phyloP scores from a whole-genome alignment of 1,284 basidiomycete genomes.

The Inonotus obliquus region DNA sequence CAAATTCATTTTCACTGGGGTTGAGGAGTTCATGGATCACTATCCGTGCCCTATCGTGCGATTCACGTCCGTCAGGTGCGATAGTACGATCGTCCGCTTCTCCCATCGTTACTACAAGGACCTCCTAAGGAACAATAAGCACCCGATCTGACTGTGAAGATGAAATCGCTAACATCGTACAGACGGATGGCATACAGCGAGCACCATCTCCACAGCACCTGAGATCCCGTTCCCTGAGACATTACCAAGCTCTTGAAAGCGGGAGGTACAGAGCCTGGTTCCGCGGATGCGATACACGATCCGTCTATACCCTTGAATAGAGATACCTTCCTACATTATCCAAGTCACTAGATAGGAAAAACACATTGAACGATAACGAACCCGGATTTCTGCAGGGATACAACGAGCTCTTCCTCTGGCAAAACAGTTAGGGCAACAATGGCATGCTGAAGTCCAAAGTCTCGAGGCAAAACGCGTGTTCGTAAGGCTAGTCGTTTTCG shows the following conservation, averaged over 20 bases:
- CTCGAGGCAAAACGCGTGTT: conserved; percentile 50
- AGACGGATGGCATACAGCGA: conserved; percentile 35
- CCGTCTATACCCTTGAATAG: conserved; percentile 25
- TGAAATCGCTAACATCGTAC: conserved; percentile 38
- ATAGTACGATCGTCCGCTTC: conserved; percentile 2
- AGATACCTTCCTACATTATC: conserved; percentile 14
- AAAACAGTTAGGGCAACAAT: conserved; percentile 43
- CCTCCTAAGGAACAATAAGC: neutral
- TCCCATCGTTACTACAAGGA: conserved; percentile 12
- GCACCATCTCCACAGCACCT: conserved; percentile 46
- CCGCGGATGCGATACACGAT: conserved; percentile 20
- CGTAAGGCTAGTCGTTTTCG: conserved; percentile 34
- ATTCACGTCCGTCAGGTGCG: conserved; percentile 10
- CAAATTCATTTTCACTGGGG: conserved; percentile 1
- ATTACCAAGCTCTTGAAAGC: neutral
- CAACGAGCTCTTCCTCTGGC: conserved; percentile 37
- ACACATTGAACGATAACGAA: conserved; percentile 27
- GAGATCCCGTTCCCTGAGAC: conserved; percentile 13
- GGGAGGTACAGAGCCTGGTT: conserved; percentile 1
- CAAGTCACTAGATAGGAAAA: neutral
- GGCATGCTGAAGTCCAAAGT: conserved; percentile 33
- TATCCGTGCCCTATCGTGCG: conserved; percentile 11
- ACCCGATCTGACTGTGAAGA: neutral
- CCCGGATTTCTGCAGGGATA: conserved; percentile 54
- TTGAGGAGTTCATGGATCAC: conserved; percentile 3